Evolutionary conservation across 1,139 yeast species (phyloP), one percentile per base, ranked within the genome.

Genomic region (Taiozyma sp.): DNA sequence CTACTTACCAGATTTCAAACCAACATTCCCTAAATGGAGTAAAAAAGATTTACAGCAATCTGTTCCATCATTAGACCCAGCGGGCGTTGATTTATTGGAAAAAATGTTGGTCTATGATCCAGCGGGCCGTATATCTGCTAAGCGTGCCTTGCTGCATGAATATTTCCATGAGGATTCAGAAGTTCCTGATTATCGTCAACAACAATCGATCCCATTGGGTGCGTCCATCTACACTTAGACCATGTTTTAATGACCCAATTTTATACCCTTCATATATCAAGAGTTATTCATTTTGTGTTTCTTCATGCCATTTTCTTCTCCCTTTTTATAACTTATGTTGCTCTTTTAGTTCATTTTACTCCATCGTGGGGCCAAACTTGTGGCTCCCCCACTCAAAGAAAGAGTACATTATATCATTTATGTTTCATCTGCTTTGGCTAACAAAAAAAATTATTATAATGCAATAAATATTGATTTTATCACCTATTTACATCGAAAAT

Each of bases 1-100:
- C 49, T 85, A 89, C 63, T 76, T 95, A 67, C 98, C 98, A 23
- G 98, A 93, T 72, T 93, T 87, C 73, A 93, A 93, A 71, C 82
- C 95, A 48, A 89, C 96, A 16, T 93, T 93, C 79, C 99, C 99
- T 23, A 91, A 92, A 70, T 93, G 98, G 98, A 74, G 79, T 51
- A 83, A 84, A 63, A 88, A 87, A 69, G 81, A 82, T 58, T 72
- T 93, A 63, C 77, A 82, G 24, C 80, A 78, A 48, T 79, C 80
- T 53, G 93, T 92, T n/a, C 93, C 97, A 2, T 80, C 82, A 30
- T 76, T 93, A 55, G 97, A 91, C 67, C 71, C 77, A 19, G 84
- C 84, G 56, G 99, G 98, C 32, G 79, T 90, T 54, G 96, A 92
- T 65, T 76, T 93, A 57, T 76, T 93, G 62, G 87, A 82, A 64